A percentile compares a stretch with the other conserved stretches of the same genome.
These are phyloP conservation scores for Thinopyrum elongatum DNA, from an alignment of 176 grass and related monocot genomes.

Conservation along the genomic window DNA sequence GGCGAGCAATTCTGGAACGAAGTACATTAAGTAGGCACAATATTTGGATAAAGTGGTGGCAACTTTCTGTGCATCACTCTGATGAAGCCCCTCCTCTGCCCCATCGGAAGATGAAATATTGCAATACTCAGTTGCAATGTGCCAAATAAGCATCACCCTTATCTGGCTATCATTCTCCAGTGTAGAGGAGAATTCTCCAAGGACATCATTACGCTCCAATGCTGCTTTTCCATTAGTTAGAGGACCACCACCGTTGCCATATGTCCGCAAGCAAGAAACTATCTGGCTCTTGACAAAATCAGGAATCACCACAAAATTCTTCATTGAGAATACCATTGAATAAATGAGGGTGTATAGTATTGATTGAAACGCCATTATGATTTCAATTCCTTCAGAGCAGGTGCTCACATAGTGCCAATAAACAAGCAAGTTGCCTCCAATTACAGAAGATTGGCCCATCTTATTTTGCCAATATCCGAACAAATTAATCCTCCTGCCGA, in stretches of 20 bases:
- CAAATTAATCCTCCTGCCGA: background rate
- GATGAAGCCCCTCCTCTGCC: background rate
- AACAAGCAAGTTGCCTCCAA: background rate
- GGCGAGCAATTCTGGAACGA: background rate
- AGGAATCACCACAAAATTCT: background rate
- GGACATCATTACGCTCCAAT: background rate
- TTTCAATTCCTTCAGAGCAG: too few relatives aligned
- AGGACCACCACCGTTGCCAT: background rate
- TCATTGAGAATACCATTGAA: background rate
- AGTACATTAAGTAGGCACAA: background rate
- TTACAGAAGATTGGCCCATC: background rate
- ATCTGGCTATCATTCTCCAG: background rate
- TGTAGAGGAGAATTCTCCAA: background rate
- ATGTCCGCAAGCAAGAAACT: background rate
- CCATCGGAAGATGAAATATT: background rate
- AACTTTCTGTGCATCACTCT: background rate
- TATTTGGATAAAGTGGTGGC: background rate
- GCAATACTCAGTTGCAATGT: background rate
- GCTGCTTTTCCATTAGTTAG: background rate
- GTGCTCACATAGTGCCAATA: background rate
- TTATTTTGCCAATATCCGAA: background rate
- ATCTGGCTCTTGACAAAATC: background rate
- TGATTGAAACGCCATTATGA: too few relatives aligned
- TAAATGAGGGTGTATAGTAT: background rate
- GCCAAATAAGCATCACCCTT: constrained; percentile 12